Conservation (phyloP, 331 rosid species). For the Malus hybrid region DNA sequence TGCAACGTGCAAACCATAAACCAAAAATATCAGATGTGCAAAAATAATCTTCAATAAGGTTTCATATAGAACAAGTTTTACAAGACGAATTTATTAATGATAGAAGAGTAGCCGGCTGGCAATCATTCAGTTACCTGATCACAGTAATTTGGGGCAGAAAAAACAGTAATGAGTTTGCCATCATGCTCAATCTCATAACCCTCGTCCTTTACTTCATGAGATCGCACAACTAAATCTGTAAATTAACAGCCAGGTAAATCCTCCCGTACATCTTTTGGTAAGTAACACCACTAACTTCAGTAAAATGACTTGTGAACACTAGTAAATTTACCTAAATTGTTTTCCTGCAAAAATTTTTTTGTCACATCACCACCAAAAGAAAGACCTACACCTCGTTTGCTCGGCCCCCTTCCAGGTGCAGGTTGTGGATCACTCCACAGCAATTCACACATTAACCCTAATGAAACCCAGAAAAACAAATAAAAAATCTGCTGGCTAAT, state of each 20-base stretch:
- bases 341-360: conserved; percentile 75
- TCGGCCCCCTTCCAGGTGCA: conserved; percentile 87
- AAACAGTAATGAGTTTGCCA: conserved; percentile 94
- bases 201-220: conserved; percentile 98
- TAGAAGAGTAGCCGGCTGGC: not conserved
- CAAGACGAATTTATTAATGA: not conserved
- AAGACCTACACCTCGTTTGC: conserved; percentile 98
- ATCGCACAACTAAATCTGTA: conserved; percentile 89
- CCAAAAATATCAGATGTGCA: not conserved
- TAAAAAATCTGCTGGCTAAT: conserved; percentile 1
- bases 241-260: conserved; percentile 14
- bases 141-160: conserved; percentile 99
- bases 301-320: not conserved
- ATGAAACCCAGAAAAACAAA: conserved; percentile 6
- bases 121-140: conserved; percentile 65
- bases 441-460: conserved; percentile 96
- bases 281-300: not conserved
- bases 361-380: conserved; percentile 90
- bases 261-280: not conserved
- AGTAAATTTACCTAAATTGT: conserved; percentile 57
- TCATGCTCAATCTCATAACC: conserved; percentile 97
- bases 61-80: not conserved
- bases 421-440: conserved; percentile 99
- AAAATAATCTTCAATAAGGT: not conserved
- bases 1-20: conserved; percentile 34